A percentile compares a stretch with the other conserved stretches of the same genome.
phyloP scores from a whole-genome alignment of 768 basidiomycete species.

The Boletus tylopilopsis region DNA sequence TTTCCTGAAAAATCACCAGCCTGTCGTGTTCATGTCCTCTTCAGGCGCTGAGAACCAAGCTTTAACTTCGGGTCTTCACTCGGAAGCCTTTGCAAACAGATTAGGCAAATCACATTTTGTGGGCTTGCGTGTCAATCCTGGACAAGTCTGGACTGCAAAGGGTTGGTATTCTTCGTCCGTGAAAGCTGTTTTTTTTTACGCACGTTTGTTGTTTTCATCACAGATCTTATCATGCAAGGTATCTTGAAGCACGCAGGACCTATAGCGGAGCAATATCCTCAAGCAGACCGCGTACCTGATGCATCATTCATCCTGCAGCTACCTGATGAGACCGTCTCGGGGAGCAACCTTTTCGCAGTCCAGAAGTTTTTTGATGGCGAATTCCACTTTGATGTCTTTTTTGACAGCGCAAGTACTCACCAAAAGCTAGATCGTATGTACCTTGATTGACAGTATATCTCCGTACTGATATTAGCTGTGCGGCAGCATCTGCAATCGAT shows the following conservation, averaged over 20 bases:
- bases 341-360: constrained; percentile 80
- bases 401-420: constrained; percentile 69
- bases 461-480: neutral
- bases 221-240: constrained; percentile 62
- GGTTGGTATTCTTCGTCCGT: constrained; percentile 38
- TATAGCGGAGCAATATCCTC: constrained; percentile 50
- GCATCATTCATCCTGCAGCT: constrained; percentile 77
- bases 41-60: constrained; percentile 59
- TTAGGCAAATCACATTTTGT: constrained; percentile 70
- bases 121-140: constrained; percentile 57
- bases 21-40: constrained; percentile 5
- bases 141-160: constrained; percentile 82
- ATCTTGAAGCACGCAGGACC: constrained; percentile 57
- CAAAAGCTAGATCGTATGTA: constrained; percentile 62
- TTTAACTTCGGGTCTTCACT: constrained; percentile 52
- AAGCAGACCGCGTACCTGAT: constrained; percentile 54
- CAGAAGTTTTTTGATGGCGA: constrained; percentile 83
- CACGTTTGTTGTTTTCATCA: neutral
- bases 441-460: neutral
- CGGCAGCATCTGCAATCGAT: constrained; percentile 59
- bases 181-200: neutral
- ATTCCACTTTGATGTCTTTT: constrained; percentile 89
- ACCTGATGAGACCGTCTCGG: constrained; percentile 65
- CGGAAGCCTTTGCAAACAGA: constrained; percentile 52
- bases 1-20: neutral